A percentile compares a stretch with the other conserved stretches of the same genome.
Evolutionary conservation across 225 moss, liverwort and hornwort species (phyloP).

Genomic region (Anthoceros angustus): DNA sequence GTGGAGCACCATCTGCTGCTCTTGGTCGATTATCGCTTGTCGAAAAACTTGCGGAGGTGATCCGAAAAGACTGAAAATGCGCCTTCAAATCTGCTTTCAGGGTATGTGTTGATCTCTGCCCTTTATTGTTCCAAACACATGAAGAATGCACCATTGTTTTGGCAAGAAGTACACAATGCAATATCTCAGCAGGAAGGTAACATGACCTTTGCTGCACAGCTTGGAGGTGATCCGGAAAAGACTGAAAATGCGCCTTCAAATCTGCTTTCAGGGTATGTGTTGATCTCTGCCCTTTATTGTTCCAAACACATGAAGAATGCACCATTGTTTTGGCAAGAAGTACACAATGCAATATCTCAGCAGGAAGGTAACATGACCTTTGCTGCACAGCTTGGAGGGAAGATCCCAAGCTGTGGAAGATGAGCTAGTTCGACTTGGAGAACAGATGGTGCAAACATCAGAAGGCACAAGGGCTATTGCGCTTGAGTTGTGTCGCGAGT

Average conservation of each 20-base stretch:
- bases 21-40: constrained; percentile 85
- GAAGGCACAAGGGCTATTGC: constrained; percentile 97
- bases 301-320: too few species aligned
- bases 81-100: constrained; percentile 73
- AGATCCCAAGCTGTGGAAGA: constrained; percentile 84
- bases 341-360: neutral
- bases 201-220: constrained; percentile 20
- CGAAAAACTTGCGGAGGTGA: constrained; percentile 70
- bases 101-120: constrained; percentile 27
- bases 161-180: neutral
- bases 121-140: neutral
- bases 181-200: neutral
- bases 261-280: constrained; percentile 68
- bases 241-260: constrained; percentile 71
- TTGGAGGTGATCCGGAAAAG: constrained; percentile 82
- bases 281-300: neutral
- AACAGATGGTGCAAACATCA: constrained; percentile 78
- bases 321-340: neutral
- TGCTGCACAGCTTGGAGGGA: constrained; percentile 59
- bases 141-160: neutral
- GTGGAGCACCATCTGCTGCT: constrained; percentile 56
- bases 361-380: neutral
- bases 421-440: constrained; percentile 88
- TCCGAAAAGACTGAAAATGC: constrained; percentile 72
- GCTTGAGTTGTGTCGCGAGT: constrained; percentile 92